A percentile compares a stretch with the other conserved stretches of the same genome.
phyloP scores from a whole-genome alignment of 768 basidiomycete species.

The Exidia glandulosa region DNA sequence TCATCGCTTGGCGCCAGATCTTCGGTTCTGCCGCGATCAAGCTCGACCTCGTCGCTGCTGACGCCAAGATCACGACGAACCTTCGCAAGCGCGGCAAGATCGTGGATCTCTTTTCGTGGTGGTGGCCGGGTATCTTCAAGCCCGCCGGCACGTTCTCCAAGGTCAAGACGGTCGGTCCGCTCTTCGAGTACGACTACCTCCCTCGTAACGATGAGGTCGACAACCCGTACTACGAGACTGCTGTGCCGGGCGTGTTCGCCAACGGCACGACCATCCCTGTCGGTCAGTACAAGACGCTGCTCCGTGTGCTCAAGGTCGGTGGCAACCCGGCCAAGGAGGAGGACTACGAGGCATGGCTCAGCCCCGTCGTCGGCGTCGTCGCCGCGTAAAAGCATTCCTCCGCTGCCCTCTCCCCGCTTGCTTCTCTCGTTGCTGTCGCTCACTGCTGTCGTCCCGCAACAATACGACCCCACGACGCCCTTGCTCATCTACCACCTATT shows the following conservation, averaged over 20 bases:
- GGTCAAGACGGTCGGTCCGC: slow-evolving; percentile 37
- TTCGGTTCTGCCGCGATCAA: slow-evolving; percentile 40
- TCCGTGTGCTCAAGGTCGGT: slow-evolving; percentile 35
- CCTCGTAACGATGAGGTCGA: slow-evolving; percentile 25
- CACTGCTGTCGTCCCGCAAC: too few relatives aligned
- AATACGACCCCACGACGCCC: too few relatives aligned
- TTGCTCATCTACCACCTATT: too few relatives aligned
- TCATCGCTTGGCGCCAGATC: not conserved
- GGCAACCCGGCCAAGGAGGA: slow-evolving; percentile 27
- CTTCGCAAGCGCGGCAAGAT: slow-evolving; percentile 18
- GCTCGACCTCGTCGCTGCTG: slow-evolving; percentile 36
- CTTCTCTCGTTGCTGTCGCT: too few relatives aligned
- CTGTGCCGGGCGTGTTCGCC: slow-evolving; percentile 12
- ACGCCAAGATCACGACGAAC: slow-evolving; percentile 30
- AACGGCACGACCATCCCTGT: slow-evolving; percentile 33
- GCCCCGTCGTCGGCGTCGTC: slow-evolving; percentile 18
- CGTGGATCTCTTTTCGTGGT: not conserved
- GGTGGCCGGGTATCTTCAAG: not conserved
- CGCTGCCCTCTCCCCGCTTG: too few relatives aligned
- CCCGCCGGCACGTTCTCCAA: slow-evolving; percentile 19
- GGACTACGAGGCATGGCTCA: slow-evolving; percentile 35
- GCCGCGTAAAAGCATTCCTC: too few relatives aligned
- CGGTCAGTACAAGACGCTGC: slow-evolving; percentile 30
- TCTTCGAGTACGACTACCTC: slow-evolving; percentile 36
- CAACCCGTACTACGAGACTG: not conserved